Percentiles rank a stretch among this genome's conserved stretches.
Evolutionary conservation across 1,139 yeast species (phyloP).

Genomic region (Blastobotrys malaysiensis): DNA sequence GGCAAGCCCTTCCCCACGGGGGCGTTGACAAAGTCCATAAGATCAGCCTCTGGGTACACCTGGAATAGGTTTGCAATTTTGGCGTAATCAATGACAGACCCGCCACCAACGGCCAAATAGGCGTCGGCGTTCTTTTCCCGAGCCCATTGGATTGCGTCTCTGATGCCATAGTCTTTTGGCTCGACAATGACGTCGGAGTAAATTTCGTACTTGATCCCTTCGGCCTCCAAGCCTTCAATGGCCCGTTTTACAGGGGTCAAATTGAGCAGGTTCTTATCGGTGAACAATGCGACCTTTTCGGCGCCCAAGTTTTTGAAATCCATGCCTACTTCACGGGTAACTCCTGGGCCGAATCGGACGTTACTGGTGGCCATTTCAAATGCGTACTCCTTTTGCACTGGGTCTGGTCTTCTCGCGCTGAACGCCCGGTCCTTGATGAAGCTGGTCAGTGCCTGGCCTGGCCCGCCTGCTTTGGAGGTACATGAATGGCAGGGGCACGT

Average conservation of each 20-base stretch:
- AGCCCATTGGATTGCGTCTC: slow-evolving; percentile 38
- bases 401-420: slow-evolving; percentile 14
- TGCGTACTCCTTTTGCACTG: slow-evolving; percentile 33
- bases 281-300: slow-evolving; percentile 33
- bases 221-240: slow-evolving; percentile 33
- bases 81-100: slow-evolving; percentile 40
- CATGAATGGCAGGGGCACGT: slow-evolving; percentile 36
- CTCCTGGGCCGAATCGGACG: slow-evolving; percentile 39
- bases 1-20: slow-evolving; percentile 40
- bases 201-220: slow-evolving; percentile 35
- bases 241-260: slow-evolving; percentile 33
- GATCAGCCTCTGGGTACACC: slow-evolving; percentile 35
- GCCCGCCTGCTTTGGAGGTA: slow-evolving; percentile 17
- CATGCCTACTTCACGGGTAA: slow-evolving; percentile 37
- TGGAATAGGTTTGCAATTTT: slow-evolving; percentile 38
- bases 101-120: slow-evolving; percentile 40
- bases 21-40: slow-evolving; percentile 39
- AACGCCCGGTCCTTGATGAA: slow-evolving; percentile 18
- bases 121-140: slow-evolving; percentile 34
- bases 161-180: slow-evolving; percentile 38
- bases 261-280: slow-evolving; percentile 30
- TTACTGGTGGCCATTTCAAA: slow-evolving; percentile 40
- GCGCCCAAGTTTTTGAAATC: slow-evolving; percentile 36
- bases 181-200: slow-evolving; percentile 37
- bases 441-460: slow-evolving; percentile 12